Conservation (phyloP, 768 basidiomycete genomes). For the Saitozyma sp. region DNA sequence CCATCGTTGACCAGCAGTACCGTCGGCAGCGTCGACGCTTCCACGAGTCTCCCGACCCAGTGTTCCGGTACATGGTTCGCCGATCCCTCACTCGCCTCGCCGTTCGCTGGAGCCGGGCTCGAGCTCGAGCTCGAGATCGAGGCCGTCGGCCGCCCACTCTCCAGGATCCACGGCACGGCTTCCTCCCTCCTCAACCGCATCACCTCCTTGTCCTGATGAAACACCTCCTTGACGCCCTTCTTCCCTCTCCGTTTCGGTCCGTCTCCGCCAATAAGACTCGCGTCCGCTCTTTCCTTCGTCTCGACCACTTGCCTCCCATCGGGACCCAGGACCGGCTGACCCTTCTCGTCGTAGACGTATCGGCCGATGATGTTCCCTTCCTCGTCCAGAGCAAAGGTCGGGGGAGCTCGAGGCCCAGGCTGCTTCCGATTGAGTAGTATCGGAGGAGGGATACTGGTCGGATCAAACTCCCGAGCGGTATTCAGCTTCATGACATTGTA, state of each 20-base stretch:
- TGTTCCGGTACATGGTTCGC: conserved; percentile 26
- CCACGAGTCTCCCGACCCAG: conserved; percentile 45
- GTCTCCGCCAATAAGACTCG: conserved; percentile 30
- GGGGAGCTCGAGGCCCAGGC: conserved; percentile 31
- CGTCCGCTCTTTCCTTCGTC: conserved; percentile 29
- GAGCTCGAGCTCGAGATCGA: conserved; percentile 9
- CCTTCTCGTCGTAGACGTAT: conserved; percentile 39
- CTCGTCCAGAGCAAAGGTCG: conserved; percentile 29
- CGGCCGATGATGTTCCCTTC: conserved; percentile 33
- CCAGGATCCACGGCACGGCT: conserved; percentile 41
- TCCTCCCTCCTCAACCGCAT: conserved; percentile 41
- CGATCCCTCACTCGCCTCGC: conserved; percentile 2
- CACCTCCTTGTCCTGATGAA: conserved; percentile 39
- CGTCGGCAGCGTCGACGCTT: conserved; percentile 28
- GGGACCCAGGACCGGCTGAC: conserved; percentile 33
- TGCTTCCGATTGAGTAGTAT: conserved; percentile 40
- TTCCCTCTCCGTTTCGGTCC: conserved; percentile 9
- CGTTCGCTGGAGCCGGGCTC: not conserved
- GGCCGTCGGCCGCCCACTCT: conserved; percentile 9
- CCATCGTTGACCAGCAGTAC: conserved; percentile 43
- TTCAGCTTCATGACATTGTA: conserved; percentile 42
- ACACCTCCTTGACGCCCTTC: conserved; percentile 36
- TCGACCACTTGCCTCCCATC: conserved; percentile 37
- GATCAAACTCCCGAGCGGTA: conserved; percentile 26
- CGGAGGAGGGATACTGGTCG: conserved; percentile 18